phyloP scores from a whole-genome alignment of 495 filamentous ascomycete species.

The Podospora australis region DNA sequence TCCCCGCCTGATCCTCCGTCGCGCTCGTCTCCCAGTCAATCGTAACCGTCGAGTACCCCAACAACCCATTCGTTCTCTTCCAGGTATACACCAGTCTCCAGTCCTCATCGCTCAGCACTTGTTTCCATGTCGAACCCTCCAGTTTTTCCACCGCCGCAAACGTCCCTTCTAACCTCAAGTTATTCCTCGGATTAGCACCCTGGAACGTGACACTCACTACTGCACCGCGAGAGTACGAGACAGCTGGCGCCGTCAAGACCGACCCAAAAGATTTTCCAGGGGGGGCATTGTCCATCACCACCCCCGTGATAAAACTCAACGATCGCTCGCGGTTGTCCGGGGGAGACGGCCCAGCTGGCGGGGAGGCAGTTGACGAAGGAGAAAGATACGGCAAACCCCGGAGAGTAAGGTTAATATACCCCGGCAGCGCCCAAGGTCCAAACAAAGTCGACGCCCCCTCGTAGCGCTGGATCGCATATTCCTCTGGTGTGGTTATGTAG shows the following conservation, averaged over 20 bases:
- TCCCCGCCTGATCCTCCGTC: slow-evolving; percentile 47
- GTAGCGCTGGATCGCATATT: slow-evolving; percentile 86
- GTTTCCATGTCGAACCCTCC: slow-evolving; percentile 54
- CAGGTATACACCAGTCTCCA: slow-evolving; percentile 79
- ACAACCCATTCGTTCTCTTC: slow-evolving; percentile 62
- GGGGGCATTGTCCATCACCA: slow-evolving; percentile 67
- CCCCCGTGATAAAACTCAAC: slow-evolving; percentile 71
- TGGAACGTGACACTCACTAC: slow-evolving; percentile 67
- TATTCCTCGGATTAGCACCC: slow-evolving; percentile 87
- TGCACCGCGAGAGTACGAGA: slow-evolving; percentile 54
- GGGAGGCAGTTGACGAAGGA: slow-evolving; percentile 37
- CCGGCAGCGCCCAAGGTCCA: slow-evolving; percentile 73
- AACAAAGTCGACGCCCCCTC: slow-evolving; percentile 94
- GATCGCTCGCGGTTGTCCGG: slow-evolving; percentile 71
- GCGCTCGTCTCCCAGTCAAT: slow-evolving; percentile 71
- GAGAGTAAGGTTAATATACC: slow-evolving; percentile 78
- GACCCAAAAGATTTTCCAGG: slow-evolving; percentile 66
- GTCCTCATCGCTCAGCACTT: slow-evolving; percentile 65
- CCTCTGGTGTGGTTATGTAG: slow-evolving; percentile 84
- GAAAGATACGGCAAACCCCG: slow-evolving; percentile 64
- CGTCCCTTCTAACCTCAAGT: slow-evolving; percentile 72
- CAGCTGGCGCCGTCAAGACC: slow-evolving; percentile 49
- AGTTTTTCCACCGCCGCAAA: slow-evolving; percentile 70
- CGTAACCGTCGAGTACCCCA: slow-evolving; percentile 73
- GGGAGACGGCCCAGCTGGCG: slow-evolving; percentile 57